Conservation (phyloP, 1,284 basidiomycete species). For the Salmacisia buchloeana region DNA sequence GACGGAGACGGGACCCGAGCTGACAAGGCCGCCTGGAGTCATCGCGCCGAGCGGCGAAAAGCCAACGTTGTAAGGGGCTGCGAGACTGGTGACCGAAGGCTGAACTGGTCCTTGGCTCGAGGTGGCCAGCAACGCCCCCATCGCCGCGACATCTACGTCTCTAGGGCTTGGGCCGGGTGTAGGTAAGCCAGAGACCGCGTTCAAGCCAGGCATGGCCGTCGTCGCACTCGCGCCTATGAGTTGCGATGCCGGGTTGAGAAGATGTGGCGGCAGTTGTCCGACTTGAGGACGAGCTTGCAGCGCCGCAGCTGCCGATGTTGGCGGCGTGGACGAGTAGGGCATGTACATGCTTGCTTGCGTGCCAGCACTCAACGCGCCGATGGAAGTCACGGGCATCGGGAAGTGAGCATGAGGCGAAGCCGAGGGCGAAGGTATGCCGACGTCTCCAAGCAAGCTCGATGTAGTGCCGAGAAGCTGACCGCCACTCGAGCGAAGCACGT, state of each 20-base stretch:
- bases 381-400: not conserved
- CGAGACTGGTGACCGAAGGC: not conserved
- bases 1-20: no score
- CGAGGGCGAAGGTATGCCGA: conserved; percentile 3
- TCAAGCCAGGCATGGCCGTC: not conserved
- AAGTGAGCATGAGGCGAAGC: not conserved
- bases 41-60: not conserved
- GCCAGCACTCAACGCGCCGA: not conserved
- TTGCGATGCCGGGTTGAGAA: not conserved
- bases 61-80: not conserved
- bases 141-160: not conserved
- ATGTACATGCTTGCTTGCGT: not conserved
- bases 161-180: not conserved
- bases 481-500: not conserved
- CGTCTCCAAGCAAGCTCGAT: not conserved
- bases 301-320: not conserved
- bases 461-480: not conserved
- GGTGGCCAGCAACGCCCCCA: not conserved
- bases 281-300: not conserved
- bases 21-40: no score
- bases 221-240: not conserved
- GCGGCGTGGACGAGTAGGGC: not conserved
- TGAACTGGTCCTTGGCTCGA: not conserved
- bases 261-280: not conserved
- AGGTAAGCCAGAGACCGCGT: not conserved